Percentiles rank a stretch among this genome's conserved stretches.
phyloP scores from a whole-genome alignment of 129 eudicot species.

The Artemisia argyi region DNA sequence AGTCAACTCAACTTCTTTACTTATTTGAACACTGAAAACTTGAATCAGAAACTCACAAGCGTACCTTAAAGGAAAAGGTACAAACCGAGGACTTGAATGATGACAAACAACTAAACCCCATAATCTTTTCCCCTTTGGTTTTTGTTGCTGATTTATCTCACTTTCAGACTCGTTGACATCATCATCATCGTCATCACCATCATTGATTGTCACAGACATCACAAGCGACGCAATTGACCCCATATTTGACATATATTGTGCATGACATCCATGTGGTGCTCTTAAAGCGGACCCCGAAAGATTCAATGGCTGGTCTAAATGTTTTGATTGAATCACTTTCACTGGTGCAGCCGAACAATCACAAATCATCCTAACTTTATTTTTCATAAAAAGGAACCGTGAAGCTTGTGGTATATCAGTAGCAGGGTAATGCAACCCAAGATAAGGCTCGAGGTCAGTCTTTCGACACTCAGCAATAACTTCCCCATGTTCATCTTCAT shows the following conservation, averaged over 20 bases:
- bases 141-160: slow-evolving; percentile 38
- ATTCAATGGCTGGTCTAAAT: slow-evolving; percentile 66
- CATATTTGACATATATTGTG: slow-evolving; percentile 89
- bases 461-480: slow-evolving; percentile 66
- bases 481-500: slow-evolving; percentile 92
- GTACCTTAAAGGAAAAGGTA: slow-evolving; percentile 78
- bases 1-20: slow-evolving; percentile 76
- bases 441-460: slow-evolving; percentile 70
- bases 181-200: slow-evolving; percentile 55
- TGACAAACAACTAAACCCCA: slow-evolving; percentile 97
- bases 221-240: slow-evolving; percentile 79
- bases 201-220: slow-evolving; percentile 73
- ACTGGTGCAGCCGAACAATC: slow-evolving; percentile 73
- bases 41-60: slow-evolving; percentile 87
- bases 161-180: slow-evolving; percentile 51
- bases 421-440: slow-evolving; percentile 90
- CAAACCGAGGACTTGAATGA: slow-evolving; percentile 66
- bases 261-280: slow-evolving; percentile 88
- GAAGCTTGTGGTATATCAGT: slow-evolving; percentile 97
- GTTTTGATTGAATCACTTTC: slow-evolving; percentile 60
- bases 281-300: slow-evolving; percentile 74
- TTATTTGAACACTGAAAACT: slow-evolving; percentile 73
- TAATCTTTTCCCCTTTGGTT: slow-evolving; percentile 52
- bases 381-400: slow-evolving; percentile 78
- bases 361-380: slow-evolving; percentile 85